phyloP scores from a whole-genome alignment of 306 rosid species.

The Fragaria ananassa region DNA sequence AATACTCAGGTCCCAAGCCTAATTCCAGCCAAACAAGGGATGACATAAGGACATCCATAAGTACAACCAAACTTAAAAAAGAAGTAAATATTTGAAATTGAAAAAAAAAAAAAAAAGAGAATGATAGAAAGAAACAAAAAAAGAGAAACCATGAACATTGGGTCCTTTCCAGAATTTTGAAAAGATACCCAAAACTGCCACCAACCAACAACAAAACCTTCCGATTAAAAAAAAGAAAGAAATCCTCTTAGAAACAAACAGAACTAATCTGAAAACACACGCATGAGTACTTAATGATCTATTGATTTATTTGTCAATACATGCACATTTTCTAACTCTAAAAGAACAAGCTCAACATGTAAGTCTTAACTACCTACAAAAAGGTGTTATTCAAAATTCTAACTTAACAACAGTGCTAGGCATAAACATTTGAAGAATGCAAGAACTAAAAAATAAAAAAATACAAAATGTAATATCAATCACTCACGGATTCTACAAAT shows the following conservation, averaged over 20 bases:
- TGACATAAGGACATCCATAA: not conserved
- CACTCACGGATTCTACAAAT: slow-evolving; percentile 92
- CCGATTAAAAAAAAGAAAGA: not conserved
- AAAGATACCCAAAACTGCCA: not conserved
- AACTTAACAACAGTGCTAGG: not conserved
- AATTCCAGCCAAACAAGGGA: slow-evolving; percentile 2
- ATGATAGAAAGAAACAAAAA: not conserved
- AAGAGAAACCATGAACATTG: not conserved
- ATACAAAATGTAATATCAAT: slow-evolving; percentile 16
- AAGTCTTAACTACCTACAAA: not conserved
- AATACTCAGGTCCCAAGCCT: not conserved
- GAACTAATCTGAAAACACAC: not conserved
- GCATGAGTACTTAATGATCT: not conserved
- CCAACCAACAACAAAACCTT: not conserved
- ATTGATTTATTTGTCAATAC: not conserved
- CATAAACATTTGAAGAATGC: not conserved
- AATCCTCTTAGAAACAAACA: not conserved
- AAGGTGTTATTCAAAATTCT: slow-evolving; percentile 5
- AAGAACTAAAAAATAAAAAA: not conserved
- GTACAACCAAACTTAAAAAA: not conserved
- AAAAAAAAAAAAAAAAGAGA: not conserved
- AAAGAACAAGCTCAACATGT: not conserved
- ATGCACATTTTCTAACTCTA: not conserved
- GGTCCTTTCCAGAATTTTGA: not conserved
- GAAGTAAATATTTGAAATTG: not conserved